Conservation (phyloP, 768 basidiomycete species). For the Coprinellus aureogranulatus region DNA sequence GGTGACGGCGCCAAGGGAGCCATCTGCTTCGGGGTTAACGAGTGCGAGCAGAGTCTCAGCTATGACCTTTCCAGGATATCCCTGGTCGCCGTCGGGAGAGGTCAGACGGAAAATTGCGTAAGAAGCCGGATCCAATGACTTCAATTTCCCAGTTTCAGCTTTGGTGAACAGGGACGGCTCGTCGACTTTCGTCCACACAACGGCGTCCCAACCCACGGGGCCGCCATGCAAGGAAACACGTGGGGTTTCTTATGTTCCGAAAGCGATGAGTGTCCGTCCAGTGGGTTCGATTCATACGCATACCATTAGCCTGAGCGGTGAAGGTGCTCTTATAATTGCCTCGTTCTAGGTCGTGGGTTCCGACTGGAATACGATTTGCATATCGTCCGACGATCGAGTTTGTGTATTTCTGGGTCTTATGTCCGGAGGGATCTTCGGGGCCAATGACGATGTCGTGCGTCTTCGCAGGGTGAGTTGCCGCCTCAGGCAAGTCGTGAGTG, state of each 20-base stretch:
- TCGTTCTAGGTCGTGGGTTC: constrained; percentile 49
- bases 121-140: constrained; percentile 24
- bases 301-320: constrained; percentile 43
- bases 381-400: constrained; percentile 75
- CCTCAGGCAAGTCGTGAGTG: background rate
- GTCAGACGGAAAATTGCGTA: constrained; percentile 56
- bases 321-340: constrained; percentile 50
- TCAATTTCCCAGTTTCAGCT: constrained; percentile 49
- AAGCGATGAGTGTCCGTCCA: background rate
- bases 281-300: constrained; percentile 1
- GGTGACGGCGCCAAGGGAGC: constrained; percentile 59
- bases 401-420: constrained; percentile 62
- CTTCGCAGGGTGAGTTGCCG: constrained; percentile 28
- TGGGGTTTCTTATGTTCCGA: constrained; percentile 36
- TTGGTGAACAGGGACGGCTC: constrained; percentile 53
- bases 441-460: constrained; percentile 78
- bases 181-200: constrained; percentile 49
- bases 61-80: constrained; percentile 60
- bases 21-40: constrained; percentile 25
- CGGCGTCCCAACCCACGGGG: constrained; percentile 59
- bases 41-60: constrained; percentile 58
- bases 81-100: constrained; percentile 68
- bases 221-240: constrained; percentile 74
- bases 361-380: constrained; percentile 69
- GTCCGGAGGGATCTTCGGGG: constrained; percentile 60